These are phyloP conservation scores for Solanum tarijense DNA, from an alignment of 257 asterid species.

Conservation along the genomic window DNA sequence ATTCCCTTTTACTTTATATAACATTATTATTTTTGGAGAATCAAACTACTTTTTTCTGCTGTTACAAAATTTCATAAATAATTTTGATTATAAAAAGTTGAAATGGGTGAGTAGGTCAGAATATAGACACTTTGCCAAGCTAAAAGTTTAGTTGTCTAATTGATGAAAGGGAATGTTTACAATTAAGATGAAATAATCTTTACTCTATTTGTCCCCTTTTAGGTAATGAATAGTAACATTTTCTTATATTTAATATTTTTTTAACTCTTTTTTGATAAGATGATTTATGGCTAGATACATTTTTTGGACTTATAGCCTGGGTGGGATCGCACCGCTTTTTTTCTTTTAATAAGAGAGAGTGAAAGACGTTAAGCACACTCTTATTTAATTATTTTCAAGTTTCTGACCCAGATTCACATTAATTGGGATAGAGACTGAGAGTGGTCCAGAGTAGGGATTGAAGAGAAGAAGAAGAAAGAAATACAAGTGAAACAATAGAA, in stretches of 20 bases:
- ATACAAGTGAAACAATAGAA: no score
- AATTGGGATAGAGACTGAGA: background rate
- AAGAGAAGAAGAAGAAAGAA: no score
- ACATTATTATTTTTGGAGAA: background rate
- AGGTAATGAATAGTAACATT: background rate
- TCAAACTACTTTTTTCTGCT: background rate
- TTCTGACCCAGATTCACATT: background rate
- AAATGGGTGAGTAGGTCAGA: background rate
- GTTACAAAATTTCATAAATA: background rate
- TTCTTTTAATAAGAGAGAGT: background rate
- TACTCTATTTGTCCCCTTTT: background rate
- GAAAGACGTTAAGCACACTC: background rate
- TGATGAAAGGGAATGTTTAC: background rate
- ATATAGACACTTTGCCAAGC: background rate
- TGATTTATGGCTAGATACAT: background rate
- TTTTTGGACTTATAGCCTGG: background rate
- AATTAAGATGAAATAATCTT: background rate
- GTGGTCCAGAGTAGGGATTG: no score
- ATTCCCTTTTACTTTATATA: background rate
- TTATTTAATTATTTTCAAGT: background rate
- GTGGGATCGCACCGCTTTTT: background rate
- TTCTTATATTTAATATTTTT: background rate
- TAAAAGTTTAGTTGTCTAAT: background rate
- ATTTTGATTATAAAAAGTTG: background rate
- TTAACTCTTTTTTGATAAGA: background rate